Percentiles rank a stretch among this genome's conserved stretches.
phyloP scores from a whole-genome alignment of 768 basidiomycete species.

The Suillus placidus region DNA sequence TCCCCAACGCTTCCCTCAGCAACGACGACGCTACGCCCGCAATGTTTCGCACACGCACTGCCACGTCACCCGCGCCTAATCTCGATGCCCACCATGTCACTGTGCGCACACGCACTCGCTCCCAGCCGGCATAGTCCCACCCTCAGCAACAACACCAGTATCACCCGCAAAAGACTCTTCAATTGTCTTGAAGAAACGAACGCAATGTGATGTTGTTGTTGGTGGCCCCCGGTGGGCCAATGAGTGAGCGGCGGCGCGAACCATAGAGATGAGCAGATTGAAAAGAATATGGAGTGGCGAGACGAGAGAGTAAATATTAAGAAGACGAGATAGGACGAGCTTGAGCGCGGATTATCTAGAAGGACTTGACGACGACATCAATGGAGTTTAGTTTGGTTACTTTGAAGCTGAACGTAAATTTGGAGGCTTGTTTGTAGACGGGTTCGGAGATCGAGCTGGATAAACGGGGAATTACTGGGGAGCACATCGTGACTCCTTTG shows the following conservation, averaged over 20 bases:
- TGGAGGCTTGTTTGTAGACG: constrained; percentile 18
- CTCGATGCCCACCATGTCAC: too few species aligned
- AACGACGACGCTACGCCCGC: too few species aligned
- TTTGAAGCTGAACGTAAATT: constrained; percentile 17
- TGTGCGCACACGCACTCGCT: too few species aligned
- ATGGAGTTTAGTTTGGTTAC: constrained; percentile 25
- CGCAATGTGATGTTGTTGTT: constrained; percentile 51
- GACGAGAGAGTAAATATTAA: constrained; percentile 12
- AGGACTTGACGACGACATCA: constrained; percentile 38
- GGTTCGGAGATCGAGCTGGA: constrained; percentile 26
- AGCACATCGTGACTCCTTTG: constrained; percentile 44
- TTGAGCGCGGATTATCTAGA: constrained; percentile 37
- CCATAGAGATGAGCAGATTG: constrained; percentile 36
- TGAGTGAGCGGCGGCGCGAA: constrained; percentile 45
- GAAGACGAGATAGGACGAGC: constrained; percentile 13
- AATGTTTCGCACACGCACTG: too few species aligned
- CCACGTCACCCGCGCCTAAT: too few species aligned
- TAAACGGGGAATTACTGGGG: constrained; percentile 30
- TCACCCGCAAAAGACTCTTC: too few species aligned
- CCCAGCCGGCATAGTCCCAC: too few species aligned
- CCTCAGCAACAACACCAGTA: too few species aligned
- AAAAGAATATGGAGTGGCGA: constrained; percentile 31
- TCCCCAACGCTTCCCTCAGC: too few species aligned
- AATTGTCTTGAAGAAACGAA: too few species aligned
- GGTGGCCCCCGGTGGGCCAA: constrained; percentile 74